Conservation (phyloP, 495 filamentous ascomycete genomes). For the Physcia stellaris region DNA sequence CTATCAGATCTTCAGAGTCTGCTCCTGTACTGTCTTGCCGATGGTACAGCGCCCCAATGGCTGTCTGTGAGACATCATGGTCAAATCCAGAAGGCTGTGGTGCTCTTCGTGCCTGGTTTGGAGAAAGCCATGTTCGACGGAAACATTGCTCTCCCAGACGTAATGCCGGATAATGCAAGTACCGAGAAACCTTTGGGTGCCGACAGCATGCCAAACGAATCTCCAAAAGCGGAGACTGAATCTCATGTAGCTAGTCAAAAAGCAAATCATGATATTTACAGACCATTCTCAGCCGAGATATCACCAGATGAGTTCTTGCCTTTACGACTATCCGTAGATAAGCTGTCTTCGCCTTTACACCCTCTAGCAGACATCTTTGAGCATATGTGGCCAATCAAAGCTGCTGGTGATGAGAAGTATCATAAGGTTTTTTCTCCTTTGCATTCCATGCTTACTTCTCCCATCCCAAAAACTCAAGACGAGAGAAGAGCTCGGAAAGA, state of each 20-base stretch:
- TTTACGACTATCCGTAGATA: slow-evolving; percentile 40
- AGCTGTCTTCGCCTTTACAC: slow-evolving; percentile 48
- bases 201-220: neutral
- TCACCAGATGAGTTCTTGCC: slow-evolving; percentile 61
- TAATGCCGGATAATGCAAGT: slow-evolving; percentile 18
- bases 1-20: slow-evolving; percentile 68
- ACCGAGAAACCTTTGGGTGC: slow-evolving; percentile 7
- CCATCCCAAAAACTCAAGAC: slow-evolving; percentile 48
- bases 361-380: slow-evolving; percentile 71
- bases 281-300: slow-evolving; percentile 9
- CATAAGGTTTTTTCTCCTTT: slow-evolving; percentile 73
- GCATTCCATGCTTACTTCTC: slow-evolving; percentile 59
- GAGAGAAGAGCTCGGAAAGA: slow-evolving; percentile 36
- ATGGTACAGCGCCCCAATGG: slow-evolving; percentile 71
- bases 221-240: neutral
- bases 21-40: slow-evolving; percentile 78
- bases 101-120: slow-evolving; percentile 87
- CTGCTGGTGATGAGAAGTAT: slow-evolving; percentile 70
- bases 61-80: slow-evolving; percentile 64
- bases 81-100: slow-evolving; percentile 68
- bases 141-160: slow-evolving; percentile 38
- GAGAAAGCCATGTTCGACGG: slow-evolving; percentile 82
- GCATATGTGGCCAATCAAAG: slow-evolving; percentile 77
- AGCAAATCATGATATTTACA: neutral
- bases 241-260: slow-evolving; percentile 9